These are phyloP conservation scores for Geosmithia flava DNA, from an alignment of 2,329 filamentous ascomycete species.

Conservation along the genomic window DNA sequence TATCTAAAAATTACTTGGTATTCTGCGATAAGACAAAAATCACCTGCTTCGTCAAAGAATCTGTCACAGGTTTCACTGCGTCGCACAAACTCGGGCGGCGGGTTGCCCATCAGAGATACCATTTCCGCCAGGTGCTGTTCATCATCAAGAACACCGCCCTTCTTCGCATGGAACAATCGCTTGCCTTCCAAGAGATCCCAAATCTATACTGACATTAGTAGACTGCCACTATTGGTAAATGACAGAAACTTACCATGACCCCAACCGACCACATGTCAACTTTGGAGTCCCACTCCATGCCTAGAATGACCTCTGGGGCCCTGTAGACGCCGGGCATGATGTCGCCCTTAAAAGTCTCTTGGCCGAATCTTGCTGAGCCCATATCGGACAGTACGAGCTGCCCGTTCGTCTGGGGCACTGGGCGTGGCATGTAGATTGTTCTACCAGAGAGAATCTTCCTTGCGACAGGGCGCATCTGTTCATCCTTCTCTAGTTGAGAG, in stretches of 20 bases:
- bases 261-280: conserved; percentile 21
- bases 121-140: conserved; percentile 19
- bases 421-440: conserved; percentile 8
- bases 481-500: conserved; percentile 1
- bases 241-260: conserved; percentile 12
- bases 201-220: conserved; percentile 7
- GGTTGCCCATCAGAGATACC: conserved; percentile 22
- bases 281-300: conserved; percentile 18
- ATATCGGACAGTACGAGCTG: conserved; percentile 15
- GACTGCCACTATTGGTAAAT: not conserved
- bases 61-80: conserved; percentile 10
- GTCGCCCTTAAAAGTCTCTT: conserved; percentile 11
- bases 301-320: conserved; percentile 19
- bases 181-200: conserved; percentile 18
- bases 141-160: conserved; percentile 9
- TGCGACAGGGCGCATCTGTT: conserved; percentile 4
- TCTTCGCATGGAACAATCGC: conserved; percentile 12
- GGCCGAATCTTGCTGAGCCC: conserved; percentile 13
- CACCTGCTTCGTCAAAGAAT: conserved; percentile 11
- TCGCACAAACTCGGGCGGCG: conserved; percentile 17
- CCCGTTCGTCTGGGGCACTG: conserved; percentile 5
- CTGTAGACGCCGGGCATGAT: conserved; percentile 19
- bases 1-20: not conserved
- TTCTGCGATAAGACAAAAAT: not conserved
- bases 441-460: conserved; percentile 14